Evolutionary conservation across 768 basidiomycete species (phyloP).

Genomic region (Amanita polypyramis): DNA sequence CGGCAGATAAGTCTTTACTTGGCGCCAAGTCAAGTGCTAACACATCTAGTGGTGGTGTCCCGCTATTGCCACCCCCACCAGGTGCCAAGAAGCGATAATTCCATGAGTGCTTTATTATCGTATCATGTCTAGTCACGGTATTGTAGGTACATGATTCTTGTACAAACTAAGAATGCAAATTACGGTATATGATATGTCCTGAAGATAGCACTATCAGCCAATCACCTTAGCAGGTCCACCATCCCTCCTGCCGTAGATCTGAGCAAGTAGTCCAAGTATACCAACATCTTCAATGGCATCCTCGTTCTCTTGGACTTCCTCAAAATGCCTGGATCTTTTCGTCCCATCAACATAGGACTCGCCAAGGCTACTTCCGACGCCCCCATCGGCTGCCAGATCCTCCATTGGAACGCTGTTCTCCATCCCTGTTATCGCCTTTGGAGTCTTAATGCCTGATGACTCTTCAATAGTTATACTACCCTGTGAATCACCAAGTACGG

Average conservation of each 20-base stretch:
- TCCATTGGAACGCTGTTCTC: constrained; percentile 26
- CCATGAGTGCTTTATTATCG: background rate
- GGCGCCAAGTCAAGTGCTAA: constrained; percentile 26
- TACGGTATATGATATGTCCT: background rate
- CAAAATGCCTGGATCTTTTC: constrained; percentile 30
- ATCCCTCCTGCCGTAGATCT: constrained; percentile 68
- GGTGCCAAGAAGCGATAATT: constrained; percentile 37
- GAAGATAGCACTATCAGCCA: background rate
- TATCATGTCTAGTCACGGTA: background rate
- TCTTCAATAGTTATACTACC: constrained; percentile 29
- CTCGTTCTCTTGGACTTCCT: constrained; percentile 47
- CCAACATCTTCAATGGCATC: constrained; percentile 70
- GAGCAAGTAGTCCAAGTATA: constrained; percentile 73
- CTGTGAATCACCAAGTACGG: constrained; percentile 68
- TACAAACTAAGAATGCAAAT: background rate
- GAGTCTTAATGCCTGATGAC: background rate
- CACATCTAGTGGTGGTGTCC: constrained; percentile 23
- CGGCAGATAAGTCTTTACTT: constrained; percentile 18
- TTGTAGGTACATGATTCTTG: constrained; percentile 12
- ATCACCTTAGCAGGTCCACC: constrained; percentile 35
- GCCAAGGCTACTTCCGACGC: constrained; percentile 51
- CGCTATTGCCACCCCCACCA: constrained; percentile 80
- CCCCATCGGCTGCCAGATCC: constrained; percentile 40
- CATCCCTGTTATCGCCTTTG: constrained; percentile 2
- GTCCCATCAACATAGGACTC: constrained; percentile 71